Evolutionary conservation across 805 yeast genomes (phyloP).

Genomic region (Spathaspora sp.): DNA sequence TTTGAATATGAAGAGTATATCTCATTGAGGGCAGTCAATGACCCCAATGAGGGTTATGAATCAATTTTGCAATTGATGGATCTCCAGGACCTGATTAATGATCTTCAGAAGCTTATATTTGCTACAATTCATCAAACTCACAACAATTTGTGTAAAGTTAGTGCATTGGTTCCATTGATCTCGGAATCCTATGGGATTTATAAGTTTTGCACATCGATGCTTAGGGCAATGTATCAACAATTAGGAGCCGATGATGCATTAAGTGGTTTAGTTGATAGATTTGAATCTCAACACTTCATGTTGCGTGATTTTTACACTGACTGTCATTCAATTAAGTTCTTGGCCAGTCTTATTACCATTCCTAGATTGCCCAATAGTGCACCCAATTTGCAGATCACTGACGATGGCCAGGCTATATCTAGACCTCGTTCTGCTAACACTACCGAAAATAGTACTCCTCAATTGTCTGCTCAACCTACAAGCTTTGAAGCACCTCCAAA

Average conservation of each 20-base stretch:
- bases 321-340: constrained; percentile 77
- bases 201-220: constrained; percentile 84
- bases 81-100: constrained; percentile 79
- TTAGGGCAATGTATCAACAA: constrained; percentile 78
- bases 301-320: constrained; percentile 85
- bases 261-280: constrained; percentile 68
- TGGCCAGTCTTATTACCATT: constrained; percentile 75
- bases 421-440: constrained; percentile 25
- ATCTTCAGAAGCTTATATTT: constrained; percentile 71
- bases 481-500: constrained; percentile 21
- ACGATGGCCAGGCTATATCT: constrained; percentile 36
- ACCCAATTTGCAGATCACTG: constrained; percentile 53
- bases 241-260: constrained; percentile 74
- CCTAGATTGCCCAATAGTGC: constrained; percentile 63
- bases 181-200: constrained; percentile 91
- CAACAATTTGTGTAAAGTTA: constrained; percentile 69
- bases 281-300: constrained; percentile 65
- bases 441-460: constrained; percentile 22
- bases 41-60: constrained; percentile 95
- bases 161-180: constrained; percentile 86
- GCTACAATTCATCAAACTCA: constrained; percentile 62
- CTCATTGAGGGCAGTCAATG: constrained; percentile 79
- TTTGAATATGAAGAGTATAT: constrained; percentile 95
- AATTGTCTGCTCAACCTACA: constrained; percentile 45
- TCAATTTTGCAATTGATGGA: constrained; percentile 81